Evolutionary conservation across 2,329 filamentous ascomycete species (phyloP), one percentile per base, ranked within the genome.

Genomic region (Colletotrichum simmondsii): DNA sequence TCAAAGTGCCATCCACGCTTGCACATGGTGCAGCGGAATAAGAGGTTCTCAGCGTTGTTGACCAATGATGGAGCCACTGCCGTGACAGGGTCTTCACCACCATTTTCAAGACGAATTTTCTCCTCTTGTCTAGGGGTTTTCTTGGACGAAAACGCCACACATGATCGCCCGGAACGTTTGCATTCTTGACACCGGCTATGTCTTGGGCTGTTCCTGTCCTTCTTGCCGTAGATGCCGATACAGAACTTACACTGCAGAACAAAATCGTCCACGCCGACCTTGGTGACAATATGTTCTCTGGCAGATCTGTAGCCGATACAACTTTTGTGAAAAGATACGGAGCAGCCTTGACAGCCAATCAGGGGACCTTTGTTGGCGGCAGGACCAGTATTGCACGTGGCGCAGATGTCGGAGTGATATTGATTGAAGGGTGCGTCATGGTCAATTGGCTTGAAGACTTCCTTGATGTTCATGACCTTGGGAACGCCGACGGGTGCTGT

Each of bases 271-370:
- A 92, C 86, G 2, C 87, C 92, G 65, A 98, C 83, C 80, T 98
- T 99, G 28, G 95, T 98, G 11, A 94, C 94, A 46, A 97, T 85
- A 80, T 98, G 97, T n/a, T 98, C 95, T 73, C 97, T 89, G 14
- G 81, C 85, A 64, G 88, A 89, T 62, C 97, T 90, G 61, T 88
- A 86, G 1, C 96, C 95, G 32, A 99, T 87, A 79, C 97, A 99
- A 53, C 84, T 84, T 80, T 94, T 94, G 82, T 99, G 97, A 76
- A 95, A 98, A 0, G 93, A 88, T 60, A 92, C 86, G 2, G 92
- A 95, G 80, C 97, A 99, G 35, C 97, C 97, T 83, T 99, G 97
- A 77, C 97, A 99, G 78, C 92, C 92, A 42, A 99, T 88, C 28
- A 99, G 85, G 52, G 89, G 86, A 1, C 94, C 95, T 78, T 92